Conservation (phyloP, 768 basidiomycete genomes). For the Mycena capillaripes region DNA sequence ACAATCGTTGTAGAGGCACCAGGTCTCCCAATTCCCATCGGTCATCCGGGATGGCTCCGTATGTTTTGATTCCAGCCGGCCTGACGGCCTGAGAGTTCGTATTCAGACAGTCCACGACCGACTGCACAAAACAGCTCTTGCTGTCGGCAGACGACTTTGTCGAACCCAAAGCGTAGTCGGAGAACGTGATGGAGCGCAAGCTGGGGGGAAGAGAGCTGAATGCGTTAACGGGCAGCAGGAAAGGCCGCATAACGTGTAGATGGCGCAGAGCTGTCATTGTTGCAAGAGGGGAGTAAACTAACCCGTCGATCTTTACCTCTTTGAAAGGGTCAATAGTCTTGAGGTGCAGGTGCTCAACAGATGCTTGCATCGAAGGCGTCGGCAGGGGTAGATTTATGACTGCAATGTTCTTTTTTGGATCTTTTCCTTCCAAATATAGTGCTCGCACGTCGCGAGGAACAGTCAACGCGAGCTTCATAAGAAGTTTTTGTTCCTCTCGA, state of each 20-base stretch:
- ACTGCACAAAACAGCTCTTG: conserved; percentile 22
- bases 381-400: background rate
- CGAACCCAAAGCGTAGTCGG: conserved; percentile 28
- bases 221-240: conserved; percentile 3
- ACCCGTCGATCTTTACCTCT: background rate
- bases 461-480: conserved; percentile 14
- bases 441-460: conserved; percentile 2
- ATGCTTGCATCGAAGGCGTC: conserved; percentile 13
- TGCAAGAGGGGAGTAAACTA: background rate
- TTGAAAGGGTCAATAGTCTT: conserved; percentile 22
- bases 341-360: conserved; percentile 22
- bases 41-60: conserved; percentile 23
- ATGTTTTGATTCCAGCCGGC: conserved; percentile 23
- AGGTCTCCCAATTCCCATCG: conserved; percentile 30
- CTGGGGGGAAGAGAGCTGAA: conserved; percentile 22
- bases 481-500: background rate
- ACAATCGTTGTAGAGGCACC: conserved; percentile 1
- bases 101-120: conserved; percentile 9
- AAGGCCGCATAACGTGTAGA: conserved; percentile 25
- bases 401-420: background rate
- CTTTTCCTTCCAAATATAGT: conserved; percentile 7
- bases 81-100: background rate
- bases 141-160: conserved; percentile 14
- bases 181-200: conserved; percentile 23
- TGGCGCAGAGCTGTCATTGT: conserved; percentile 10